phyloP scores from a whole-genome alignment of 352 stramenopile species.

The Elongisporangium anandrum region DNA sequence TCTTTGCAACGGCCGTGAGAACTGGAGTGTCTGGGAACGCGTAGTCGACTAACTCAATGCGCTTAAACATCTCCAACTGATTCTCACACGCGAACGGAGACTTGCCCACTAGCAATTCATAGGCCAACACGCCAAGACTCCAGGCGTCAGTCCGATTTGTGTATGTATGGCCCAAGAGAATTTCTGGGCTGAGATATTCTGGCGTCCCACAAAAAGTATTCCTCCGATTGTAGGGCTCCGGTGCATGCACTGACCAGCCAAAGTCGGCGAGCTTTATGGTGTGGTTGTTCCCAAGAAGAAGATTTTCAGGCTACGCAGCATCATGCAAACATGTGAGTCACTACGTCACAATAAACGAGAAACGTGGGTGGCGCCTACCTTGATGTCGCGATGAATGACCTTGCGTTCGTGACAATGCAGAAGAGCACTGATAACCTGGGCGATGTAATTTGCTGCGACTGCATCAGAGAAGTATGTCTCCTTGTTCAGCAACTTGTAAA shows the following conservation, averaged over 20 bases:
- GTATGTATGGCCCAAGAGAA: slow-evolving; percentile 61
- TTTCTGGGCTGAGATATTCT: slow-evolving; percentile 84
- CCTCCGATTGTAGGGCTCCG: slow-evolving; percentile 46
- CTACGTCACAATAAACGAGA: not conserved
- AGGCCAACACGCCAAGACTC: slow-evolving; percentile 82
- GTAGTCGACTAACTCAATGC: slow-evolving; percentile 57
- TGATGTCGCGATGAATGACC: slow-evolving; percentile 88
- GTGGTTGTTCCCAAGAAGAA: slow-evolving; percentile 69
- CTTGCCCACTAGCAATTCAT: slow-evolving; percentile 69
- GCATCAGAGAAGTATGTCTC: slow-evolving; percentile 48
- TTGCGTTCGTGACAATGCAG: slow-evolving; percentile 59
- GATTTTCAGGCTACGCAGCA: slow-evolving; percentile 65
- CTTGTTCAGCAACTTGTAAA: slow-evolving; percentile 74
- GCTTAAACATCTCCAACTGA: slow-evolving; percentile 81
- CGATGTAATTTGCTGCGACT: slow-evolving; percentile 59
- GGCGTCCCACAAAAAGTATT: slow-evolving; percentile 83
- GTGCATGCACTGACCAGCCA: slow-evolving; percentile 79
- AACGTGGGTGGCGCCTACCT: slow-evolving; percentile 26
- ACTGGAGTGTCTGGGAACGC: slow-evolving; percentile 38
- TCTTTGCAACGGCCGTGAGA: slow-evolving; percentile 54
- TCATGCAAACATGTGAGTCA: not conserved
- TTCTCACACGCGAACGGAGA: slow-evolving; percentile 83
- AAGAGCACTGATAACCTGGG: slow-evolving; percentile 19
- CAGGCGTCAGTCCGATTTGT: slow-evolving; percentile 70
- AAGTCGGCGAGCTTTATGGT: slow-evolving; percentile 87